Evolutionary conservation across 305 asterid genomes (phyloP).

Genomic region (Ajuga reptans): DNA sequence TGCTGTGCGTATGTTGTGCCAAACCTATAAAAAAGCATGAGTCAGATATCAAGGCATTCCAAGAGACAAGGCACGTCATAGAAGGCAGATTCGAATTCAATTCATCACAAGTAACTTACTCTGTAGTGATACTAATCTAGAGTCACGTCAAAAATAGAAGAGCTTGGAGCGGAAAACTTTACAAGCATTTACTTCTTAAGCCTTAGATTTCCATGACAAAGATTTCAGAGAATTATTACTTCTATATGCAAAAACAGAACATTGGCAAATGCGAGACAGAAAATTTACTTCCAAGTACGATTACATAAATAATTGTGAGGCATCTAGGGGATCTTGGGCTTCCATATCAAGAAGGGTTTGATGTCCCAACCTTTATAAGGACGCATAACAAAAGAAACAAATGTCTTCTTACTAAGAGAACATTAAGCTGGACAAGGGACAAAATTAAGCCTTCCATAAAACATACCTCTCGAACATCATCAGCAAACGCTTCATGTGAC

Average conservation of each 20-base stretch:
- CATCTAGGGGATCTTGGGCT: constrained; percentile 9
- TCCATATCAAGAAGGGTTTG: constrained; percentile 2
- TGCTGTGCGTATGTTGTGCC: constrained; percentile 61
- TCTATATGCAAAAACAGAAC: background rate
- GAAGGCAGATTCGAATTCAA: too few species aligned
- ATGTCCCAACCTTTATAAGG: background rate
- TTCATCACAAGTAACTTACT: too few species aligned
- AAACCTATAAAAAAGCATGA: constrained; percentile 40
- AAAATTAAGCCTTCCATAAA: constrained; percentile 7
- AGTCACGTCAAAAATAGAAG: too few species aligned
- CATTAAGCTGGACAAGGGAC: constrained; percentile 6
- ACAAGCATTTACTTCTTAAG: too few species aligned
- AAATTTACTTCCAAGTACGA: background rate
- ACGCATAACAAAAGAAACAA: background rate
- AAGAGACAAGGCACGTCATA: too few species aligned
- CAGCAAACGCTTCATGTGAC: constrained; percentile 78
- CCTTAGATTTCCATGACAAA: too few species aligned
- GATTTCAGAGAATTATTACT: too few species aligned
- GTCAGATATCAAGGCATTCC: too few species aligned
- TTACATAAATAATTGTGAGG: background rate
- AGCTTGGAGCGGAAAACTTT: too few species aligned
- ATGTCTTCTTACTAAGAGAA: background rate
- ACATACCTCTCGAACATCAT: constrained; percentile 92
- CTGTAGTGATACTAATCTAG: too few species aligned
- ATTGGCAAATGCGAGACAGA: background rate